Conservation (phyloP, 768 basidiomycete genomes). For the Cantharellus anzutake region DNA sequence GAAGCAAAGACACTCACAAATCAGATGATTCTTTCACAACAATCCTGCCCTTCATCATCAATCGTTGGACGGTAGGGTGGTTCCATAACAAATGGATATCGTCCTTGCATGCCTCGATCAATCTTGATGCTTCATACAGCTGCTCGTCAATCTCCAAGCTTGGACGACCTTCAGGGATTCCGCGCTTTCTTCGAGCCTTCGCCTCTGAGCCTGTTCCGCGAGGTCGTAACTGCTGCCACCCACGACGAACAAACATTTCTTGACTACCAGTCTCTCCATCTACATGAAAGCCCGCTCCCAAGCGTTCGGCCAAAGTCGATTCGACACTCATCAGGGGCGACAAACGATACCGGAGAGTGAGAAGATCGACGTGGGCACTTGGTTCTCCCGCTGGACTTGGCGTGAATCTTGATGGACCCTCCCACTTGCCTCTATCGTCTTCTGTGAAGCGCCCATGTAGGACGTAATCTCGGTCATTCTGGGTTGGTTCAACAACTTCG, state of each 20-base stretch:
- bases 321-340: slow-evolving; percentile 7
- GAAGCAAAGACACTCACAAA: slow-evolving; percentile 3
- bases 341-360: slow-evolving; percentile 7
- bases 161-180: background rate
- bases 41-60: slow-evolving; percentile 7
- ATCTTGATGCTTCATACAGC: background rate
- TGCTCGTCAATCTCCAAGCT: slow-evolving; percentile 2
- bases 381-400: background rate
- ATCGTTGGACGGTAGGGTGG: slow-evolving; percentile 3
- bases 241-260: slow-evolving; percentile 7
- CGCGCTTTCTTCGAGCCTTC: background rate
- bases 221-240: slow-evolving; percentile 5
- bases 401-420: too few species aligned
- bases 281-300: slow-evolving; percentile 1
- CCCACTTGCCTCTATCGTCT: too few species aligned
- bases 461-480: too few species aligned
- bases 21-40: slow-evolving; percentile 5
- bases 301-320: slow-evolving; percentile 1
- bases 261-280: slow-evolving; percentile 5
- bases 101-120: background rate
- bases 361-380: slow-evolving; percentile 1
- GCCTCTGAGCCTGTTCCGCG: background rate
- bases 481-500: slow-evolving; percentile 1
- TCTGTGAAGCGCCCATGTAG: background rate
- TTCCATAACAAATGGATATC: slow-evolving; percentile 4